Evolutionary conservation across 805 yeast species (phyloP).

Genomic region (Lachancea fermentati): DNA sequence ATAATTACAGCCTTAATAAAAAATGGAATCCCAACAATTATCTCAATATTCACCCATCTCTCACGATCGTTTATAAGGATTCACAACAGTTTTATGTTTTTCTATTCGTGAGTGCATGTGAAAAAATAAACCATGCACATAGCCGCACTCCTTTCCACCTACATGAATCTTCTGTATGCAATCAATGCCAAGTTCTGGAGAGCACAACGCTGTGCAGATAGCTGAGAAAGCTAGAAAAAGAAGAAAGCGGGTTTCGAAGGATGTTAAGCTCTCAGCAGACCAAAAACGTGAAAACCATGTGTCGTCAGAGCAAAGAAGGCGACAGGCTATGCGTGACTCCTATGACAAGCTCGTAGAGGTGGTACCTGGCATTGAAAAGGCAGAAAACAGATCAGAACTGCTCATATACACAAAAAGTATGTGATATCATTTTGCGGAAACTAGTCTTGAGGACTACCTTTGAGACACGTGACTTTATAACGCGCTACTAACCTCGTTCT

Average conservation of each 20-base stretch:
- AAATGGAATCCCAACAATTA: no score
- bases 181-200: not conserved
- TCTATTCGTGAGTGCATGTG: no score
- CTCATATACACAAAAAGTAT: conserved; percentile 62
- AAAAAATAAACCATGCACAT: no score
- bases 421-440: not conserved
- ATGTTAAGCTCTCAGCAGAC: conserved; percentile 27
- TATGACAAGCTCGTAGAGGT: conserved; percentile 69
- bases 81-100: no score
- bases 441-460: not conserved
- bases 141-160: no score
- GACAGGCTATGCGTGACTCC: conserved; percentile 78
- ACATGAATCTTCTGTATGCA: not conserved
- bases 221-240: conserved; percentile 5
- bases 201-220: not conserved
- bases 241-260: conserved; percentile 15
- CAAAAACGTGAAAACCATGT: conserved; percentile 55
- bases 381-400: conserved; percentile 76
- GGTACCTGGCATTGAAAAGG: conserved; percentile 65
- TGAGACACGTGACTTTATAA: no score
- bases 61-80: no score
- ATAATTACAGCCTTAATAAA: no score
- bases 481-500: conserved; percentile 2
- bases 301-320: conserved; percentile 79
- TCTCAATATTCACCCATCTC: no score